Conservation (phyloP, 2,329 filamentous ascomycete species). For the Aspergillus luchuensis region DNA sequence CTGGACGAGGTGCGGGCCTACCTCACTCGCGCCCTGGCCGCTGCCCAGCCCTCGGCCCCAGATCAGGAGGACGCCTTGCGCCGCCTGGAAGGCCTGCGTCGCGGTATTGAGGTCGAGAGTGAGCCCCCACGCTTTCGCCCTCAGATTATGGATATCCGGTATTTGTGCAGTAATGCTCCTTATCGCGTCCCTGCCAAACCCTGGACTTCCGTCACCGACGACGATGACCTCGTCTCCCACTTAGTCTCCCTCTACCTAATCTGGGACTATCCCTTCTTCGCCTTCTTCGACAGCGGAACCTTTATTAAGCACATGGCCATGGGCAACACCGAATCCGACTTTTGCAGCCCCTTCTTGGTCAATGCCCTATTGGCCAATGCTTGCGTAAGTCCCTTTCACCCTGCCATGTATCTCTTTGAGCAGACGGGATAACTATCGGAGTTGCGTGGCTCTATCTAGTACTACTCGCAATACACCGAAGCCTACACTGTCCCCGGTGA, state of each 20-base stretch:
- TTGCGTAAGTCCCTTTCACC: slow-evolving; percentile 16
- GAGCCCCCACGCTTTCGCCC: slow-evolving; percentile 22
- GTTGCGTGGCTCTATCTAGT: slow-evolving; percentile 7
- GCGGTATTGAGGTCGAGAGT: slow-evolving; percentile 23
- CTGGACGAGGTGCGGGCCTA: slow-evolving; percentile 30
- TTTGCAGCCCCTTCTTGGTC: slow-evolving; percentile 80
- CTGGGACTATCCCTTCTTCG: slow-evolving; percentile 92
- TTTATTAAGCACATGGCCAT: slow-evolving; percentile 54
- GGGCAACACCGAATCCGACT: slow-evolving; percentile 55
- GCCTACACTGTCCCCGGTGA: slow-evolving; percentile 29
- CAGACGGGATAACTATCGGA: too few relatives aligned
- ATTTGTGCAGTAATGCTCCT: slow-evolving; percentile 28
- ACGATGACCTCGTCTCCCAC: slow-evolving; percentile 74
- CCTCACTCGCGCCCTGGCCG: slow-evolving; percentile 22
- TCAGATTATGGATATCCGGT: slow-evolving; percentile 32
- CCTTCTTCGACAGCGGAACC: slow-evolving; percentile 76
- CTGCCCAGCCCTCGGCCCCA: slow-evolving; percentile 8
- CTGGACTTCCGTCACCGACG: slow-evolving; percentile 79
- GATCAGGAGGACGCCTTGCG: slow-evolving; percentile 13
- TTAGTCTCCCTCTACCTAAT: slow-evolving; percentile 89
- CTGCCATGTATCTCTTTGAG: too few relatives aligned
- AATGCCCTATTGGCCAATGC: slow-evolving; percentile 74
- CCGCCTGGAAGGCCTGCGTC: slow-evolving; percentile 18
- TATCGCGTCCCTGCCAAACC: slow-evolving; percentile 41
- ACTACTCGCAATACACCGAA: slow-evolving; percentile 34